These are phyloP conservation scores for Corymbia citriodora DNA, from an alignment of 441 rosid genomes.

Conservation along the genomic window DNA sequence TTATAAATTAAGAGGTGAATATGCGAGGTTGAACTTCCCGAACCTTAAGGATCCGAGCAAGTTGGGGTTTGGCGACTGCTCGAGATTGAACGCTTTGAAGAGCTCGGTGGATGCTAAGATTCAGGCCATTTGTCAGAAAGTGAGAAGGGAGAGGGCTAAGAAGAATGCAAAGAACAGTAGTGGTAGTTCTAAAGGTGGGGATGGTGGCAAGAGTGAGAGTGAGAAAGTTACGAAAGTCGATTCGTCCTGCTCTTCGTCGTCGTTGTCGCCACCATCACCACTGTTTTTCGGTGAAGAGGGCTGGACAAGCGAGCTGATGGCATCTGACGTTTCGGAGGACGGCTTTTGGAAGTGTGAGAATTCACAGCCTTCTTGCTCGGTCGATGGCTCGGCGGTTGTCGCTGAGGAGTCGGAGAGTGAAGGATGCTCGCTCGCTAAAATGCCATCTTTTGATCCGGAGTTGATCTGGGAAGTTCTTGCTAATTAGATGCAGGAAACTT, in stretches of 20 bases:
- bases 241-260: slow-evolving; percentile 32
- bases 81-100: slow-evolving; percentile 53
- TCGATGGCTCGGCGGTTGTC: slow-evolving; percentile 16
- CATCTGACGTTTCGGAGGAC: slow-evolving; percentile 35
- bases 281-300: slow-evolving; percentile 25
- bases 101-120: slow-evolving; percentile 78
- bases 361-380: slow-evolving; percentile 38
- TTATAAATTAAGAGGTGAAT: slow-evolving; percentile 88
- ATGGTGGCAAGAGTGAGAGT: background rate
- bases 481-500: slow-evolving; percentile 21
- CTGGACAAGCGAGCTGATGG: slow-evolving; percentile 34
- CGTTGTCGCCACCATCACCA: slow-evolving; percentile 19
- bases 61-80: slow-evolving; percentile 48
- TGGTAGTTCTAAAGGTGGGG: background rate
- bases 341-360: slow-evolving; percentile 45
- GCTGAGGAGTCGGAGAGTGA: slow-evolving; percentile 35
- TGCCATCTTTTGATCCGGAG: slow-evolving; percentile 94
- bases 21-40: slow-evolving; percentile 85
- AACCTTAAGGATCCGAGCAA: slow-evolving; percentile 57
- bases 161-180: slow-evolving; percentile 37
- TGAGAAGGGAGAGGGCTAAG: slow-evolving; percentile 55
- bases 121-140: slow-evolving; percentile 78
- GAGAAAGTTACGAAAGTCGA: slow-evolving; percentile 13
- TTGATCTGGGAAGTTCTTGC: slow-evolving; percentile 93
- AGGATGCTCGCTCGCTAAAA: slow-evolving; percentile 62